These are phyloP conservation scores for Wickerhamomyces sp. DNA, from an alignment of 1,139 yeast species.

Conservation along the genomic window DNA sequence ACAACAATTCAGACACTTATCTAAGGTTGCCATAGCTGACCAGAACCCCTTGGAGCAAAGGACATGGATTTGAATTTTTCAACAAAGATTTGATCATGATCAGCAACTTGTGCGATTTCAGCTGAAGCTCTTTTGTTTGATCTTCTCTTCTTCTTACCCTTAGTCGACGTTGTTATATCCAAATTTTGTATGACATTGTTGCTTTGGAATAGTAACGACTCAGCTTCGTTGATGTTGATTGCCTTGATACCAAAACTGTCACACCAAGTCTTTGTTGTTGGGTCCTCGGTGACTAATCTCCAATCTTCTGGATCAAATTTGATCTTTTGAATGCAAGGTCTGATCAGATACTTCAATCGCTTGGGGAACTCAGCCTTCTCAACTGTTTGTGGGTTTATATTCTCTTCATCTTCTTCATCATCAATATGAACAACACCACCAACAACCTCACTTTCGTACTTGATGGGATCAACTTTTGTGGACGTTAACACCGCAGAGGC, in stretches of 20 bases:
- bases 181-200: slow-evolving; percentile 33
- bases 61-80: slow-evolving; percentile 42
- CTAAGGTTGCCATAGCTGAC: slow-evolving; percentile 49
- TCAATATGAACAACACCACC: neutral
- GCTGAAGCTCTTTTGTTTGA: slow-evolving; percentile 5
- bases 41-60: slow-evolving; percentile 51
- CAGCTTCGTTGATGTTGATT: slow-evolving; percentile 49
- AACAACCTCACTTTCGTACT: slow-evolving; percentile 7
- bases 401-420: slow-evolving; percentile 3
- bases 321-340: slow-evolving; percentile 45
- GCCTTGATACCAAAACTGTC: slow-evolving; percentile 48
- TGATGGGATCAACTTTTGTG: too few species aligned
- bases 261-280: slow-evolving; percentile 49
- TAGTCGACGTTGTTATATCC: slow-evolving; percentile 26
- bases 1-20: too few species aligned
- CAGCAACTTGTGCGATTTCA: neutral
- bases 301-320: slow-evolving; percentile 39
- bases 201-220: slow-evolving; percentile 30
- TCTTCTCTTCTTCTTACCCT: slow-evolving; percentile 6
- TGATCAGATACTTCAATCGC: slow-evolving; percentile 42
- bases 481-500: too few species aligned
- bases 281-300: slow-evolving; percentile 53
- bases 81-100: slow-evolving; percentile 24
- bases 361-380: slow-evolving; percentile 42
- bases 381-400: too few species aligned